phyloP scores from a whole-genome alignment of 23 red algal genomes.

The Gracilaria domingensis region DNA sequence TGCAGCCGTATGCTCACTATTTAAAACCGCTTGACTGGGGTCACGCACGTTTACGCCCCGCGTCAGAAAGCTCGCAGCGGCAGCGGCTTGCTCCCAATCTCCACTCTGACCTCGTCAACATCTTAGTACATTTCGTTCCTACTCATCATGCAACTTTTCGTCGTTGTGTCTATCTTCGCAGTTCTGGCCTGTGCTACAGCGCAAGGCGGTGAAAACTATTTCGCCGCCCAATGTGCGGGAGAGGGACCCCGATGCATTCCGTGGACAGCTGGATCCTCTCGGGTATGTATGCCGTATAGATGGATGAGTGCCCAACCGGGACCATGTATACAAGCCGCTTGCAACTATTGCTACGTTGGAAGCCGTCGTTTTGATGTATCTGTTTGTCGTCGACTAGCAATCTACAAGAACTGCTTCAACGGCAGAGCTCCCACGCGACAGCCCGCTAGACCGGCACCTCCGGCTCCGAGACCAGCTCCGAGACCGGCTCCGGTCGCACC shows the following conservation, averaged over 20 bases:
- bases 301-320: slow-evolving; percentile 55
- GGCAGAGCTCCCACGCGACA: slow-evolving; percentile 15
- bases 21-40: neutral
- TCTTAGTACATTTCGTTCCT: neutral
- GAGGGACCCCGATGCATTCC: slow-evolving; percentile 49
- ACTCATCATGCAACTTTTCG: neutral
- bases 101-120: neutral
- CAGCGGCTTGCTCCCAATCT: too few species aligned
- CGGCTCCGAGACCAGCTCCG: neutral
- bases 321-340: slow-evolving; percentile 15
- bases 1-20: neutral
- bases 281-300: slow-evolving; percentile 13
- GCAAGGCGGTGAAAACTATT: slow-evolving; percentile 41
- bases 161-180: neutral
- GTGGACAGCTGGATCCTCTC: slow-evolving; percentile 20
- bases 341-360: slow-evolving; percentile 36
- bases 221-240: slow-evolving; percentile 33
- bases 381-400: slow-evolving; percentile 37
- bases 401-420: slow-evolving; percentile 68
- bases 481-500: neutral
- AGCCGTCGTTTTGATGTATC: slow-evolving; percentile 10
- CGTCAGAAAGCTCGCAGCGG: neutral
- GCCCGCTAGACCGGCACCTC: neutral
- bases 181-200: neutral
- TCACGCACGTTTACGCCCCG: neutral